Percentiles rank a stretch among this genome's conserved stretches.
These are phyloP conservation scores for Linum tenue DNA, from an alignment of 345 rosid species.

Conservation along the genomic window DNA sequence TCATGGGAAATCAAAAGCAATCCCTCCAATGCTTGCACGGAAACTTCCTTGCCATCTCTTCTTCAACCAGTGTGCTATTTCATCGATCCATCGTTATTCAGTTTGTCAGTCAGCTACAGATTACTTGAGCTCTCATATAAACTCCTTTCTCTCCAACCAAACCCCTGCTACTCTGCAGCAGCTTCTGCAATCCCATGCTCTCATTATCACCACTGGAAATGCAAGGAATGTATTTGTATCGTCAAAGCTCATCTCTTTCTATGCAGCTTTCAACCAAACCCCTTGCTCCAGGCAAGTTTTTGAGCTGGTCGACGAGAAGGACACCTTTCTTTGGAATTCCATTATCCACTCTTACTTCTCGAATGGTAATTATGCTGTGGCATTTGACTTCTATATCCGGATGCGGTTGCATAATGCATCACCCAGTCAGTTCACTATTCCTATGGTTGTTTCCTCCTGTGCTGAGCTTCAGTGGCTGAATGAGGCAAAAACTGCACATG, in stretches of 20 bases:
- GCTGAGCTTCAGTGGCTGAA: conserved; percentile 41
- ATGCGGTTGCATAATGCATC: conserved; percentile 32
- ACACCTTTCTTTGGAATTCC: conserved; percentile 63
- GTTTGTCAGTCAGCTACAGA: conserved; percentile 22
- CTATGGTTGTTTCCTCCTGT: conserved; percentile 55
- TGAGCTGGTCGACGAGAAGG: conserved; percentile 27
- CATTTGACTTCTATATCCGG: conserved; percentile 31
- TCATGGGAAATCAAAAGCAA: background rate
- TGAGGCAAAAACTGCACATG: conserved; percentile 39
- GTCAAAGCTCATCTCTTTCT: conserved; percentile 51
- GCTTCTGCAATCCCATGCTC: conserved; percentile 37
- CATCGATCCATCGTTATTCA: background rate
- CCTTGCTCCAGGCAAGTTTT: conserved; percentile 32
- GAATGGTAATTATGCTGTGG: conserved; percentile 31
- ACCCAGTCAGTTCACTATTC: conserved; percentile 44
- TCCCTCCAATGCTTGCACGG: background rate
- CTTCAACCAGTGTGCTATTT: background rate
- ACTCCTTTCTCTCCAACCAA: conserved; percentile 24
- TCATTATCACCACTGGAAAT: conserved; percentile 42
- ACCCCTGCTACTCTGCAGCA: conserved; percentile 18
- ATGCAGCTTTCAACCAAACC: conserved; percentile 31
- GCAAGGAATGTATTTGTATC: conserved; percentile 43
- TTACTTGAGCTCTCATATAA: conserved; percentile 29
- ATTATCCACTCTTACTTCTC: conserved; percentile 60
- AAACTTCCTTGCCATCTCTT: background rate